These are phyloP conservation scores for Linnemannia elongata DNA, from an alignment of 192 early-diverging fungal genomes.

Conservation along the genomic window DNA sequence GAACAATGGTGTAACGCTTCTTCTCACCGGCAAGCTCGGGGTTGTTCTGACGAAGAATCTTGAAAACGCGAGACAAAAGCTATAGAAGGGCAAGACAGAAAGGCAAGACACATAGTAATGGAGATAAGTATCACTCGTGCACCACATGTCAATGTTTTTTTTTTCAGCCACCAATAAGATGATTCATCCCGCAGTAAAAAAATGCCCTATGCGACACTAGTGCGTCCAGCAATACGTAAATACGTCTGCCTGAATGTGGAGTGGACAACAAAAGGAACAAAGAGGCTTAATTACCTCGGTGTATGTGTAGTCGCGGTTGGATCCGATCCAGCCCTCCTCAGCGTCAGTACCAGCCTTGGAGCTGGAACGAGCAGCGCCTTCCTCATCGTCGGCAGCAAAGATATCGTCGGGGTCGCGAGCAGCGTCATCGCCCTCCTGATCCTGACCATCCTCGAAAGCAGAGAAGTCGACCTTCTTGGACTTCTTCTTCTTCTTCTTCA, in stretches of 20 bases:
- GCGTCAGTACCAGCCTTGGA: slow-evolving; percentile 50
- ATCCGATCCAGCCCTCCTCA: slow-evolving; percentile 88
- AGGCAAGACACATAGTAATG: not conserved
- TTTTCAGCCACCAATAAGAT: slow-evolving; percentile 2
- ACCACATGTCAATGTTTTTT: not conserved
- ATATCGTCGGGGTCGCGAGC: slow-evolving; percentile 68
- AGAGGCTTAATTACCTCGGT: slow-evolving; percentile 70
- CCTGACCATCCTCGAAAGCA: slow-evolving; percentile 73
- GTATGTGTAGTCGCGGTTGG: slow-evolving; percentile 96
- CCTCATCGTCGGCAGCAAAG: slow-evolving; percentile 60
- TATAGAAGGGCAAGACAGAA: slow-evolving; percentile 43
- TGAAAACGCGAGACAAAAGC: slow-evolving; percentile 92
- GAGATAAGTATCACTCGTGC: not conserved
- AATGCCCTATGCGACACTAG: not conserved
- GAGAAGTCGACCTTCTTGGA: slow-evolving; percentile 86
- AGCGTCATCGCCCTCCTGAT: slow-evolving; percentile 67
- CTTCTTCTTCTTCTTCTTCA: slow-evolving; percentile 88
- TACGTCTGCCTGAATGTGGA: not conserved
- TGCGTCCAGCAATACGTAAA: not conserved
- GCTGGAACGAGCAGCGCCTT: slow-evolving; percentile 58
- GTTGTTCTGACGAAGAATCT: slow-evolving; percentile 93
- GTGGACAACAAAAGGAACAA: not conserved
- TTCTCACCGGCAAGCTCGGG: slow-evolving; percentile 93
- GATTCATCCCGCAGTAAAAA: slow-evolving; percentile 16
- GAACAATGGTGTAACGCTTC: slow-evolving; percentile 94